Conservation (phyloP, 306 rosid genomes). For the Prunus salicina region DNA sequence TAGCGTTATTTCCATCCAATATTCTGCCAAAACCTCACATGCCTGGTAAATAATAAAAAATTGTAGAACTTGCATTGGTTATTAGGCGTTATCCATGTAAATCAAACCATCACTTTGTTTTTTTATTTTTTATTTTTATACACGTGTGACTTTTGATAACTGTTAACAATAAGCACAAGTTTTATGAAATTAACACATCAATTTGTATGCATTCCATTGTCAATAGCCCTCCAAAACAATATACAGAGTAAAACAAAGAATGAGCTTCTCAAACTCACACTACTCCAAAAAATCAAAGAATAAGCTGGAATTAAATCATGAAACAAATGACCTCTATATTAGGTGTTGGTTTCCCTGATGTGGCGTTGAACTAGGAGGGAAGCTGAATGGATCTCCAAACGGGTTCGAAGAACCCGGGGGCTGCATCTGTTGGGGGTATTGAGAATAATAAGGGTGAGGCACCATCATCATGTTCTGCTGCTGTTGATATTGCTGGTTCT, state of each 20-base stretch:
- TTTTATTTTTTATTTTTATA: not conserved
- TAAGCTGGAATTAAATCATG: conserved; percentile 4
- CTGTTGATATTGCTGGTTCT: conserved; percentile 33
- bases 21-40: too few relatives aligned
- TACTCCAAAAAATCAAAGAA: conserved; percentile 33
- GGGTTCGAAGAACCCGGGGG: conserved; percentile 56
- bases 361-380: conserved; percentile 45
- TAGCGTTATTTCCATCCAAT: too few relatives aligned
- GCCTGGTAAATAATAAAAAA: too few relatives aligned
- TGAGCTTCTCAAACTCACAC: conserved; percentile 30
- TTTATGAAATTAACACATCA: not conserved
- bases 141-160: not conserved
- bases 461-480: conserved; percentile 57
- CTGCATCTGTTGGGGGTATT: conserved; percentile 52
- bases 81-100: not conserved
- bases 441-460: conserved; percentile 48
- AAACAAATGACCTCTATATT: conserved; percentile 40
- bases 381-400: conserved; percentile 66
- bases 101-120: not conserved
- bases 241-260: conserved; percentile 14
- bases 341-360: conserved; percentile 62
- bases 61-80: too few relatives aligned
- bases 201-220: conserved; percentile 1
- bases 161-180: not conserved
- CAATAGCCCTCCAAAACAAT: conserved; percentile 3